These are phyloP conservation scores for Fusarium subglutinans DNA, from an alignment of 2,329 filamentous ascomycete genomes.

Conservation along the genomic window DNA sequence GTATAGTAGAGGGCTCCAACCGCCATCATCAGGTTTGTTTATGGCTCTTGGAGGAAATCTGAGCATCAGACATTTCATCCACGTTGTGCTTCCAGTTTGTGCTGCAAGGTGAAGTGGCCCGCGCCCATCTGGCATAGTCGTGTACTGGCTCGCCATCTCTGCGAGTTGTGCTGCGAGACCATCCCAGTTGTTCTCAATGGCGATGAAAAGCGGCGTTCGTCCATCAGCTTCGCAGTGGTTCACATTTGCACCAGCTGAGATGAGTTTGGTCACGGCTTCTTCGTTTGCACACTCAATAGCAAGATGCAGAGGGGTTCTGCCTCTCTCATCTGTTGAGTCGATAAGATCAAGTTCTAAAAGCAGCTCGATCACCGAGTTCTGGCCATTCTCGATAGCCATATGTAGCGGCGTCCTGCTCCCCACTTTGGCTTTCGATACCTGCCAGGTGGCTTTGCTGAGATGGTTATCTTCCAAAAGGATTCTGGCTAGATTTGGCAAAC, in stretches of 20 bases:
- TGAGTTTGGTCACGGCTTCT: rapidly evolving
- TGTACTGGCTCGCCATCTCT: rapidly evolving
- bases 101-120: neutral
- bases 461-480: rapidly evolving
- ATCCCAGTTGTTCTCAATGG: neutral
- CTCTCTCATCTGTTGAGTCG: neutral
- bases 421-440: neutral
- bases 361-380: neutral
- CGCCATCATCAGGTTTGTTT: rapidly evolving
- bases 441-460: neutral
- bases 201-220: rapidly evolving
- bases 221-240: neutral
- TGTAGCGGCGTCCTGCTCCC: neutral
- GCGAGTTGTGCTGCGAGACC: rapidly evolving
- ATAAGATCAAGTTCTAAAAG: neutral
- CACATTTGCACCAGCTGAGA: neutral
- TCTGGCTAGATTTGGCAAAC: rapidly evolving
- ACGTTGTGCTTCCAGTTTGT: neutral
- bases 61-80: neutral
- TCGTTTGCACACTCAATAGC: neutral
- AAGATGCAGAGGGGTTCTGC: neutral
- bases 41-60: neutral
- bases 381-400: neutral
- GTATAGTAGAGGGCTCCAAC: neutral
- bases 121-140: rapidly evolving